Percentiles rank a stretch among this genome's conserved stretches.
phyloP scores from a whole-genome alignment of 768 basidiomycete genomes.

The Tulasnella calospora region DNA sequence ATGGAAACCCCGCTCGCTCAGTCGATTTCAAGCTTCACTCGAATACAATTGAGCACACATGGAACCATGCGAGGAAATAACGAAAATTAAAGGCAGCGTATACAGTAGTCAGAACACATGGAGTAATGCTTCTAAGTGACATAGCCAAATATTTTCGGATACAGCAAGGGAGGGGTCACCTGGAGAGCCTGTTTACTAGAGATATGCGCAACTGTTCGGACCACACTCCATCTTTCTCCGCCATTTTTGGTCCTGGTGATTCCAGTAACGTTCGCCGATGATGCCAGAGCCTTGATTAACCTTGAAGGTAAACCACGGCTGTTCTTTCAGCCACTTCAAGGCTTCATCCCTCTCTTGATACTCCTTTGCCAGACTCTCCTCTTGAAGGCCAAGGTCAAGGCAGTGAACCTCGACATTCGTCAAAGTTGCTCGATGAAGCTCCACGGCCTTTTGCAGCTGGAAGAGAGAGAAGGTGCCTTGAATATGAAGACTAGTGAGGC shows the following conservation, averaged over 20 bases:
- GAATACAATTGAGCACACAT: no score
- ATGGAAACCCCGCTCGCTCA: no score
- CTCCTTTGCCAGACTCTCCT: neutral
- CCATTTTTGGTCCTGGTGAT: neutral
- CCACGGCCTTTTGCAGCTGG: neutral
- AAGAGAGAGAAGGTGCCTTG: constrained; percentile 9
- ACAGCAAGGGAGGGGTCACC: neutral
- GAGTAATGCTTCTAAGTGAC: neutral
- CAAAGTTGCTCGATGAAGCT: neutral
- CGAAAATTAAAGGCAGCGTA: no score
- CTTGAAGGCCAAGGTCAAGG: neutral
- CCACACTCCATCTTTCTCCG: neutral
- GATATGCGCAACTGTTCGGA: neutral
- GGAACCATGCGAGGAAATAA: no score
- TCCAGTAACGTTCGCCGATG: neutral
- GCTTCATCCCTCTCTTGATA: neutral
- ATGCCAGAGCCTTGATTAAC: neutral
- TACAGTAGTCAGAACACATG: neutral
- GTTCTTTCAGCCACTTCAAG: neutral
- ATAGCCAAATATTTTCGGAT: neutral
- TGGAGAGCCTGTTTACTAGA: neutral
- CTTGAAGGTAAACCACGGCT: neutral
- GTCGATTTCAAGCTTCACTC: no score
- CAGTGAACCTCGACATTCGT: neutral
- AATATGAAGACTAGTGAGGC: neutral